Evolutionary conservation across 1,284 basidiomycete species (phyloP), one percentile per base, ranked within the genome.

Genomic region (Apiotrichum sp.): DNA sequence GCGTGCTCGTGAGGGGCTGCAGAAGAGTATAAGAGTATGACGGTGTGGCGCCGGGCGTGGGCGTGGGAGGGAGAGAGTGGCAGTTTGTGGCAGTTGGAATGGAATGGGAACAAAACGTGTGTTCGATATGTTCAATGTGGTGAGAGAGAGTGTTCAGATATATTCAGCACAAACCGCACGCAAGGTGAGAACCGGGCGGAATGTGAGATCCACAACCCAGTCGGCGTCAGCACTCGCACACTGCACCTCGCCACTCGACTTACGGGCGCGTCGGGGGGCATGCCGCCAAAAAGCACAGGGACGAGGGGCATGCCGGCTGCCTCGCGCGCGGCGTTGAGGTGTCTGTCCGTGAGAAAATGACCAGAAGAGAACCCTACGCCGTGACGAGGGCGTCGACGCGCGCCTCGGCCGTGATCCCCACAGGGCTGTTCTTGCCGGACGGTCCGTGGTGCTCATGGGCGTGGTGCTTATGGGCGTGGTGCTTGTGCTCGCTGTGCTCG

Each of bases 291-390:
- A 6, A 53, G 46, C 13, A 47, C 46, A 9, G 52, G 52, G 31
- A 47, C n/a, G 7, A 53, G 45, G 1, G 45, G 31, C 1, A 53
- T 29, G n/a, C 52, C 52, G 4, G 45, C 45, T 2, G 22, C 38
- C 3, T 53, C 44, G 45, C 52, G 52, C 32, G 45, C 29, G 16
- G 45, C 45, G 45, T 53, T 53, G 5, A 47, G 39, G 32, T 53
- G 46, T 11, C 52, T 53, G 31, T 41, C 6, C 36, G 36, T 38
- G 8, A 38, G 36, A 7, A 13, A 38, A 38, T 22, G 22, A 38
- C 7, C 36, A 8, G 13, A 38, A 7, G 36, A 8, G 36, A 7
- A 13, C 32, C 44, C 34, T 32, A 45, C 44, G 31, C 44, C 13
- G 29, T 13, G 32, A 45, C 32, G 32, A 45, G 44, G 8, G 32